Evolutionary conservation across 257 asterid species (phyloP).

Genomic region (Salvia hispanica): DNA sequence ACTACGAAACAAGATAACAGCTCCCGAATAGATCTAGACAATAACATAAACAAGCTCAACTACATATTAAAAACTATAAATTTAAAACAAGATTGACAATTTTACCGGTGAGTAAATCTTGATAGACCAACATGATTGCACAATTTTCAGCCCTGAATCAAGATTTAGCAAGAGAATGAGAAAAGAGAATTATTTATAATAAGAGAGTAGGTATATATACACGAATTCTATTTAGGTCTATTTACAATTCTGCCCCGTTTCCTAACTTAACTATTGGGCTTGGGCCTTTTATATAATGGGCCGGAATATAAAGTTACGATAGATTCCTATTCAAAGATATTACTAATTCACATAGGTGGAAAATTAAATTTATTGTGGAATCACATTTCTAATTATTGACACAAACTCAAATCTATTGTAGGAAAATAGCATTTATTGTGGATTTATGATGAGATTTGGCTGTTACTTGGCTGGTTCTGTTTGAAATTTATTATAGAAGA

Average conservation of each 20-base stretch:
- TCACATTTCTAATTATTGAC: not conserved
- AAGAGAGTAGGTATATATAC: too few relatives aligned
- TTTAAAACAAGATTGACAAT: not conserved
- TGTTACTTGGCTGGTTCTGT: not conserved
- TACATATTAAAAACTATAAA: not conserved
- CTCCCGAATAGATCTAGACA: not conserved
- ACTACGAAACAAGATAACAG: not conserved
- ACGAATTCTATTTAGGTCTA: too few relatives aligned
- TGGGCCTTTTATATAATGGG: too few relatives aligned
- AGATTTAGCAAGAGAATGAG: not conserved
- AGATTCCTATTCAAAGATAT: too few relatives aligned
- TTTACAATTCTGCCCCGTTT: too few relatives aligned
- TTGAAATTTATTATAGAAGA: not conserved
- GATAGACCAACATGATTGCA: slow-evolving; percentile 45
- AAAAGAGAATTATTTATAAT: too few relatives aligned
- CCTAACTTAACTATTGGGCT: too few relatives aligned
- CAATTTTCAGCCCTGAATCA: slow-evolving; percentile 19
- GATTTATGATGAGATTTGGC: not conserved
- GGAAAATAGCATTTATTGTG: not conserved
- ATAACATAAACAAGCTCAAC: not conserved
- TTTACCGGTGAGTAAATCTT: slow-evolving; percentile 40
- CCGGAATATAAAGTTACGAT: too few relatives aligned
- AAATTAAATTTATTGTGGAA: slow-evolving; percentile 4
- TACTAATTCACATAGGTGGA: not conserved
- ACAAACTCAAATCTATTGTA: not conserved